phyloP scores from a whole-genome alignment of 139 green algal genomes.

The Trebouxia sp. region DNA sequence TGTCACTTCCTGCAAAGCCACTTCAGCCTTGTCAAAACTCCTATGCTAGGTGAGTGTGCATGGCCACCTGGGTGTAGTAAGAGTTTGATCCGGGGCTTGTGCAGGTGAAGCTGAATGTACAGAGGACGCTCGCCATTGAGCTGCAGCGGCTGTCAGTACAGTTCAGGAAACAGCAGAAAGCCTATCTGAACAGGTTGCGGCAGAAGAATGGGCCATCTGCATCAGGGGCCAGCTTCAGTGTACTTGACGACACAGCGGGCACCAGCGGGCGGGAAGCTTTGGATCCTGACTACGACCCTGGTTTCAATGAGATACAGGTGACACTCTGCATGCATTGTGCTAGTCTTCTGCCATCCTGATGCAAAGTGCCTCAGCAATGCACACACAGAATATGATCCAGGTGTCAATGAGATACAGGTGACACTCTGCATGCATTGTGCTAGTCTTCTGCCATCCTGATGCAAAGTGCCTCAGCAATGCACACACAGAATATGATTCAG shows the following conservation, averaged over 20 bases:
- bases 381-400: too few relatives aligned
- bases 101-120: conserved; percentile 69
- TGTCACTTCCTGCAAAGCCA: too few relatives aligned
- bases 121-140: conserved; percentile 82
- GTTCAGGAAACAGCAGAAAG: conserved; percentile 87
- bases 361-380: too few relatives aligned
- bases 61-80: too few relatives aligned
- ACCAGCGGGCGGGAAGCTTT: not conserved
- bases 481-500: too few relatives aligned
- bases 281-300: conserved; percentile 66
- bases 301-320: conserved; percentile 82
- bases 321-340: too few relatives aligned
- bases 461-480: too few relatives aligned
- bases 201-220: conserved; percentile 56
- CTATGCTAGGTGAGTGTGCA: not conserved
- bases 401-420: not conserved
- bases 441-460: too few relatives aligned
- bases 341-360: too few relatives aligned
- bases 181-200: conserved; percentile 81
- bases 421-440: too few relatives aligned
- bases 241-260: conserved; percentile 38
- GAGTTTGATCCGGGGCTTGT: too few relatives aligned
- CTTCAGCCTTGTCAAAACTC: too few relatives aligned
- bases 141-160: conserved; percentile 83
- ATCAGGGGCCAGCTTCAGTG: conserved; percentile 36